phyloP scores from a whole-genome alignment of 1,139 yeast species.

The Scheffersomyces cryptocercus region DNA sequence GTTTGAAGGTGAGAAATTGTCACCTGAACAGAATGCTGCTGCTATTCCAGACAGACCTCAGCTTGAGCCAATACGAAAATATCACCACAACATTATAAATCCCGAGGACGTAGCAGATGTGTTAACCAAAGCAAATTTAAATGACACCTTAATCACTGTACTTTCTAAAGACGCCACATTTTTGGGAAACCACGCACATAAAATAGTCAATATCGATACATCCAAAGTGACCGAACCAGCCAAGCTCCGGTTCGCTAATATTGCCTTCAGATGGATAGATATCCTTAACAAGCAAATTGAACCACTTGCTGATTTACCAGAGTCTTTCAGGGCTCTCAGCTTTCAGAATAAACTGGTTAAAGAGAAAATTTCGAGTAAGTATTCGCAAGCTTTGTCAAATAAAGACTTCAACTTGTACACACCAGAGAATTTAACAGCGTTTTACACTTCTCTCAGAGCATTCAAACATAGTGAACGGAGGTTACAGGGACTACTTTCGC shows the following conservation, averaged over 20 bases:
- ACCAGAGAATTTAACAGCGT: constrained; percentile 11
- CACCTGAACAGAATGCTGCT: constrained; percentile 31
- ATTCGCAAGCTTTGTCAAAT: not conserved
- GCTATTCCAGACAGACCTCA: constrained; percentile 37
- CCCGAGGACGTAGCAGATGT: constrained; percentile 41
- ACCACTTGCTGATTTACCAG: not conserved
- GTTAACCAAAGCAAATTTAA: constrained; percentile 23
- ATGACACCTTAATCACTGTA: constrained; percentile 32
- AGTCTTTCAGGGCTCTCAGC: not conserved
- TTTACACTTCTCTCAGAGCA: constrained; percentile 19
- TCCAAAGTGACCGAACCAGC: constrained; percentile 12
- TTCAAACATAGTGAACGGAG: constrained; percentile 18
- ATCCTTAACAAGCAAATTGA: constrained; percentile 25
- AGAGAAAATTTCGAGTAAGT: not conserved
- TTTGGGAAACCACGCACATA: constrained; percentile 27
- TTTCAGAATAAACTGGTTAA: constrained; percentile 1
- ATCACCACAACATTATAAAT: constrained; percentile 32
- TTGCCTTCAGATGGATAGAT: constrained; percentile 32
- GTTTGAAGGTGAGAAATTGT: constrained; percentile 35
- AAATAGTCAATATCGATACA: constrained; percentile 21
- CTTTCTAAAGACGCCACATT: constrained; percentile 31
- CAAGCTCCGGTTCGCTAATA: constrained; percentile 29
- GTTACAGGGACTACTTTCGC: constrained; percentile 14
- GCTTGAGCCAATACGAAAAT: constrained; percentile 16
- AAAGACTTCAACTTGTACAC: not conserved